phyloP scores from a whole-genome alignment of 768 basidiomycete species.

The Stropharia rugosoannulata region DNA sequence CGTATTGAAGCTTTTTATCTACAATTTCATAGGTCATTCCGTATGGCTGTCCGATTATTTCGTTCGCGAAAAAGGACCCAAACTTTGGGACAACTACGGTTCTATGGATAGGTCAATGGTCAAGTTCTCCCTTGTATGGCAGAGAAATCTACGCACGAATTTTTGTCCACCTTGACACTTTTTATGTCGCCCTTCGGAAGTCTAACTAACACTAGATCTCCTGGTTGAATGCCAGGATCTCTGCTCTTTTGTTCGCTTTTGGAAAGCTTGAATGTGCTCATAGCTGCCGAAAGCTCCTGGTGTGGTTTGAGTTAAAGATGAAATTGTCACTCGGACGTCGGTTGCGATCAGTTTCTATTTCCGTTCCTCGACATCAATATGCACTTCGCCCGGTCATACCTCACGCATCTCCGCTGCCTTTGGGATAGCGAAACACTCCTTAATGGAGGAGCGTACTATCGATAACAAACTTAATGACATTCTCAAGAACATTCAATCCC shows the following conservation, averaged over 20 bases:
- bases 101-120: slow-evolving; percentile 35
- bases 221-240: slow-evolving; percentile 48
- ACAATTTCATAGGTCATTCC: slow-evolving; percentile 88
- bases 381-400: neutral
- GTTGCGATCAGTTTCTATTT: slow-evolving; percentile 14
- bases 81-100: slow-evolving; percentile 78
- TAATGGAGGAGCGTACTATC: slow-evolving; percentile 14
- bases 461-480: slow-evolving; percentile 28
- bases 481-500: slow-evolving; percentile 27
- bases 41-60: slow-evolving; percentile 80
- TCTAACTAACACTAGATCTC: slow-evolving; percentile 76
- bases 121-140: neutral
- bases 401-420: neutral
- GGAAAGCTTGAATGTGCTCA: slow-evolving; percentile 26
- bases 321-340: slow-evolving; percentile 3
- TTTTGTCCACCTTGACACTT: slow-evolving; percentile 68
- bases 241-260: slow-evolving; percentile 21
- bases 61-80: slow-evolving; percentile 77
- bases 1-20: slow-evolving; percentile 62
- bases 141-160: slow-evolving; percentile 51
- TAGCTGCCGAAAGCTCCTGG: slow-evolving; percentile 4
- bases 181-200: slow-evolving; percentile 81
- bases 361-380: slow-evolving; percentile 6
- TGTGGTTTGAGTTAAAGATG: neutral
- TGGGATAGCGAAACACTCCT: neutral